phyloP scores from a whole-genome alignment of 1,284 basidiomycete species.

The Meira miltonrushii region DNA sequence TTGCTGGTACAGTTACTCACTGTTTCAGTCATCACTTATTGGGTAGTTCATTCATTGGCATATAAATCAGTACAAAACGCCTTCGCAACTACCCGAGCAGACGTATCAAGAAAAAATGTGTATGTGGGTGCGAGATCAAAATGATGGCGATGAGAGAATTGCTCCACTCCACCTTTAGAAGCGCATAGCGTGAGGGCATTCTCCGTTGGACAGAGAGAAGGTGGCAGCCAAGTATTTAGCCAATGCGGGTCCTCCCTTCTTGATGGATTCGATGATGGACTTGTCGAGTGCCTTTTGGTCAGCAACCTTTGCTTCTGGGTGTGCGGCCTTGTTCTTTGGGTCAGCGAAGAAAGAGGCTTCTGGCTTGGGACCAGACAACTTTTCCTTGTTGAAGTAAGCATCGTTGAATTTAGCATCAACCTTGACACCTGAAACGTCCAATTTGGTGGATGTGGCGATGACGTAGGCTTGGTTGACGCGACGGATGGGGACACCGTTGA shows the following conservation, averaged over 20 bases:
- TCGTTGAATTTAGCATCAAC: slow-evolving; percentile 78
- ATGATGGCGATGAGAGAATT: too few relatives aligned
- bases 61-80: too few relatives aligned
- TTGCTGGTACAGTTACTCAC: too few relatives aligned
- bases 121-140: too few relatives aligned
- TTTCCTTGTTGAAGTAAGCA: slow-evolving; percentile 68
- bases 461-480: slow-evolving; percentile 99
- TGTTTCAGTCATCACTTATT: too few relatives aligned
- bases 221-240: slow-evolving; percentile 88
- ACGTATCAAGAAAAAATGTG: too few relatives aligned
- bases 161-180: too few relatives aligned
- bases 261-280: slow-evolving; percentile 75
- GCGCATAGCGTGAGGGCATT: slow-evolving; percentile 75
- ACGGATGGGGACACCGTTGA: slow-evolving; percentile 97
- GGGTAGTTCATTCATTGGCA: too few relatives aligned
- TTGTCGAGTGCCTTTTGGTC: slow-evolving; percentile 91
- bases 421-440: slow-evolving; percentile 74
- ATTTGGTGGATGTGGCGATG: slow-evolving; percentile 94
- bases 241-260: slow-evolving; percentile 80
- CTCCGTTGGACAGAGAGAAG: slow-evolving; percentile 93
- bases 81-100: too few relatives aligned
- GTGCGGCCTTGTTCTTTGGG: slow-evolving; percentile 82
- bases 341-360: slow-evolving; percentile 94
- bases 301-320: slow-evolving; percentile 80
- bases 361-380: slow-evolving; percentile 74